These are phyloP conservation scores for Suhomyces sp. DNA, from an alignment of 805 yeast species.

Conservation along the genomic window DNA sequence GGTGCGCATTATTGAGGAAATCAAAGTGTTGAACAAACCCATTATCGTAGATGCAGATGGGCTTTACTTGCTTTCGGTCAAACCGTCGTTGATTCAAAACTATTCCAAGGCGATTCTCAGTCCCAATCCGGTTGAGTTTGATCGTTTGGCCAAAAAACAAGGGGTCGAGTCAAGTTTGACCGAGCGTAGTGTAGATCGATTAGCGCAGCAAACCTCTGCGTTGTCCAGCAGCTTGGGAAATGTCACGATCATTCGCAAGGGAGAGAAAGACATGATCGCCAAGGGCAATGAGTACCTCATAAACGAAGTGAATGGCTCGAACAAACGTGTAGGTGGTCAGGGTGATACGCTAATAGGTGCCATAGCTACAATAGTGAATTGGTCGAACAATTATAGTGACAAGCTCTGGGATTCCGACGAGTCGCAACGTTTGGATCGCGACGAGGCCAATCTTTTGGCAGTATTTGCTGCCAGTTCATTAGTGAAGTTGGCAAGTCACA, in stretches of 20 bases:
- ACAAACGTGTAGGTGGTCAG: constrained; percentile 90
- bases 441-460: constrained; percentile 45
- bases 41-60: constrained; percentile 91
- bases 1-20: constrained; percentile 53
- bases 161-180: constrained; percentile 25
- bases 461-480: constrained; percentile 70
- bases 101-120: constrained; percentile 68
- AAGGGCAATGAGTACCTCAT: constrained; percentile 42
- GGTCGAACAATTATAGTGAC: constrained; percentile 66
- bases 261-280: constrained; percentile 62
- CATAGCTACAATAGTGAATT: constrained; percentile 76
- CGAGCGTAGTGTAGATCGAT: constrained; percentile 4
- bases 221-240: constrained; percentile 53
- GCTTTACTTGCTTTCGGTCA: constrained; percentile 58
- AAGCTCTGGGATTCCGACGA: constrained; percentile 47
- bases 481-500: constrained; percentile 60
- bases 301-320: constrained; percentile 57
- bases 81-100: constrained; percentile 54
- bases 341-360: constrained; percentile 92
- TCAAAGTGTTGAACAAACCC: constrained; percentile 58
- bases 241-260: constrained; percentile 71
- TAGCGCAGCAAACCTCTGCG: constrained; percentile 1
- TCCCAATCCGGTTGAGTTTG: constrained; percentile 86
- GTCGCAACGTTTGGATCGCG: not conserved
- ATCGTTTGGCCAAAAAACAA: constrained; percentile 56